Percentiles rank a stretch among this genome's conserved stretches.
Conservation (phyloP, 2,329 filamentous ascomycete species). For the Pleurostoma richardsiae region DNA sequence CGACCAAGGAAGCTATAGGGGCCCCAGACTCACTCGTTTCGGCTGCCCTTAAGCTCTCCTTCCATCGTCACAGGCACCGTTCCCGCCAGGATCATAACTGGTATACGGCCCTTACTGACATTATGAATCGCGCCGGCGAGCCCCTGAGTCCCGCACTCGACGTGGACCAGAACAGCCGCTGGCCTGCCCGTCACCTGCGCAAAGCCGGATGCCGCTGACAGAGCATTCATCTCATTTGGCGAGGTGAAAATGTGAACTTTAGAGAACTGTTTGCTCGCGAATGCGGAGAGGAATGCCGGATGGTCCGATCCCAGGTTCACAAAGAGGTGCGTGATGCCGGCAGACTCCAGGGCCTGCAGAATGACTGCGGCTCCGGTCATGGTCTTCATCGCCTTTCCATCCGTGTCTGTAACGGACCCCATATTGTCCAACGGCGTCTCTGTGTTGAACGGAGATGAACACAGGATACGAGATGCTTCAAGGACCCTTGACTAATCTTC, state of each 20-base stretch:
- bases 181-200: constrained; percentile 20
- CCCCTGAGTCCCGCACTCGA: constrained; percentile 19
- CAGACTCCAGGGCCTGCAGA: constrained; percentile 60
- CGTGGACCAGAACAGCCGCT: constrained; percentile 19
- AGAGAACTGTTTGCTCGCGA: constrained; percentile 16
- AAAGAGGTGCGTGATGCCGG: constrained; percentile 44
- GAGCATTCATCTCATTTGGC: constrained; percentile 22
- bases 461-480: too few relatives aligned
- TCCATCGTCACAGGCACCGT: constrained; percentile 22
- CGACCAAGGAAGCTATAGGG: not conserved
- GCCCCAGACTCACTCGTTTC: constrained; percentile 10
- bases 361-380: constrained; percentile 59
- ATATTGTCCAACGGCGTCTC: too few relatives aligned
- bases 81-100: constrained; percentile 28
- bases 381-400: not conserved
- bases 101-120: constrained; percentile 18
- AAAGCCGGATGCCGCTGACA: constrained; percentile 15
- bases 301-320: constrained; percentile 49
- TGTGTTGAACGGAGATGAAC: too few relatives aligned
- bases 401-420: not conserved
- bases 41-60: constrained; percentile 17
- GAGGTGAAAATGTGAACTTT: constrained; percentile 20
- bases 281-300: constrained; percentile 20
- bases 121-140: constrained; percentile 20
- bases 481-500: too few relatives aligned